Conservation (phyloP, 2,329 filamentous ascomycete species). For the Cryphonectria japonica region DNA sequence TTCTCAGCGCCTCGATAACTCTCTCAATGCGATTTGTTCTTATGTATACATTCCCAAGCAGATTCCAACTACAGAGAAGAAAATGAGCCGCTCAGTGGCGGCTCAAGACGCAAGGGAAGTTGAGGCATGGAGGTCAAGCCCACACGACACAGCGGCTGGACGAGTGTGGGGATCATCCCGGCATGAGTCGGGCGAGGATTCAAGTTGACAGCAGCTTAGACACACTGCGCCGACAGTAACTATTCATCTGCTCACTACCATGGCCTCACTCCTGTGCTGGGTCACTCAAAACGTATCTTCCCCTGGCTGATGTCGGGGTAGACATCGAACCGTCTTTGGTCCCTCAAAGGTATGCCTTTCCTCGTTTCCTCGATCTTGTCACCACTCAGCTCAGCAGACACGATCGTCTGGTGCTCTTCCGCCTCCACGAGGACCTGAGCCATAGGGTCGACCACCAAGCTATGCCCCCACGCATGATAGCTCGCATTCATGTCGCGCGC, state of each 20-base stretch:
- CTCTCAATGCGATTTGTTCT: not conserved
- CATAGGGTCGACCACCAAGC: constrained; percentile 84
- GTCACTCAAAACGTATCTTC: constrained; percentile 35
- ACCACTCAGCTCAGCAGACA: constrained; percentile 72
- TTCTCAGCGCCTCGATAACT: not conserved
- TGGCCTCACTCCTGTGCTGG: constrained; percentile 16
- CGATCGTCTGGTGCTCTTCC: constrained; percentile 75
- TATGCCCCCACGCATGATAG: constrained; percentile 94
- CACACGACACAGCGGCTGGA: not conserved
- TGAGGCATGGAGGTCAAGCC: not conserved
- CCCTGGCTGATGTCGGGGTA: constrained; percentile 86
- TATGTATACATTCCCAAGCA: not conserved
- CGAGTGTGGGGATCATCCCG: not conserved
- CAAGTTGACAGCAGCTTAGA: not conserved
- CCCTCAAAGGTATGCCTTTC: constrained; percentile 80
- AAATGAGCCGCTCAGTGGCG: not conserved
- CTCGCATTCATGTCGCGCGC: constrained; percentile 75
- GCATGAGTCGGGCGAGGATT: not conserved
- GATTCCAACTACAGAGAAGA: not conserved
- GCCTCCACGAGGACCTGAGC: constrained; percentile 80
- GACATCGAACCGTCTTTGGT: constrained; percentile 90
- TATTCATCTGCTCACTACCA: not conserved
- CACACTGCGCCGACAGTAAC: not conserved
- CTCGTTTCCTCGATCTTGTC: constrained; percentile 74
- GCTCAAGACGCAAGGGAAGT: not conserved